phyloP scores from a whole-genome alignment of 139 green algal species.

The Chlorella vulgaris region DNA sequence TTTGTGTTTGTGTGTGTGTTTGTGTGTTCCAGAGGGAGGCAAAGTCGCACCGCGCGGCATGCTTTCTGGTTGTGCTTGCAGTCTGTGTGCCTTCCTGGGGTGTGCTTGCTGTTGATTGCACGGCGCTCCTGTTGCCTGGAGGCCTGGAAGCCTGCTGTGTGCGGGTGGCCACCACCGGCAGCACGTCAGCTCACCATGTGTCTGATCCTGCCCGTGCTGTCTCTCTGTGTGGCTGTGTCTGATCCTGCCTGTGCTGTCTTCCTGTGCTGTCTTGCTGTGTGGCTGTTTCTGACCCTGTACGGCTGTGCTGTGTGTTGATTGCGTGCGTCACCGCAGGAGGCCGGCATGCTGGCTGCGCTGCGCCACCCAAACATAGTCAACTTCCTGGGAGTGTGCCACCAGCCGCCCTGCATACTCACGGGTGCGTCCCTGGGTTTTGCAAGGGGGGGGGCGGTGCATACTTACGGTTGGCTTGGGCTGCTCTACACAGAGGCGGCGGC shows the following conservation, averaged over 20 bases:
- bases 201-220: background rate
- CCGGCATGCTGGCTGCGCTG: constrained; percentile 54
- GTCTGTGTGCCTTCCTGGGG: too few species aligned
- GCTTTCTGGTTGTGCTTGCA: too few species aligned
- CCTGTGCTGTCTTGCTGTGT: background rate
- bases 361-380: constrained; percentile 56
- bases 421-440: background rate
- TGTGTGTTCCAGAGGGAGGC: too few species aligned
- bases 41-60: too few species aligned
- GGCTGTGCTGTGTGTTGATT: too few species aligned
- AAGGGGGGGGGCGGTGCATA: background rate
- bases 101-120: too few species aligned
- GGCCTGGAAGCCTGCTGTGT: too few species aligned
- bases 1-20: background rate
- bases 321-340: constrained; percentile 45
- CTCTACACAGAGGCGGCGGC: background rate
- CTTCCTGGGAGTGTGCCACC: constrained; percentile 60
- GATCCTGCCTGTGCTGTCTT: background rate
- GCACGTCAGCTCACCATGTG: too few species aligned
- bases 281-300: background rate
- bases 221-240: background rate
- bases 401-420: constrained; percentile 10
- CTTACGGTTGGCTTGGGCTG: too few species aligned
- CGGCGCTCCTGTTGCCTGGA: too few species aligned
- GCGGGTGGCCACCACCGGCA: too few species aligned